These are phyloP conservation scores for Crassisporium funariophilum DNA, from an alignment of 768 basidiomycete genomes.

Conservation along the genomic window DNA sequence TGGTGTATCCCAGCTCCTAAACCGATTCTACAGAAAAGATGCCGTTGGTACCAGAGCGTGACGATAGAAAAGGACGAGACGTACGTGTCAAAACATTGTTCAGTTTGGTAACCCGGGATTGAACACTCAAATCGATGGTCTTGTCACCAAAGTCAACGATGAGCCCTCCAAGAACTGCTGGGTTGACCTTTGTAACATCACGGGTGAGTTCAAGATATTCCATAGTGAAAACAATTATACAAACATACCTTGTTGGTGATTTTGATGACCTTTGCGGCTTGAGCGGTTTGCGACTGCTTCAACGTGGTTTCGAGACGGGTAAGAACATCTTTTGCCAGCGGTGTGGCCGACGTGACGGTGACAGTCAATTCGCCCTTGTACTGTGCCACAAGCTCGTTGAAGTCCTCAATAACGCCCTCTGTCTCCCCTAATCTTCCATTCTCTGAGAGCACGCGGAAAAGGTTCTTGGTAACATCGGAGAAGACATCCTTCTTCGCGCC, in stretches of 20 bases:
- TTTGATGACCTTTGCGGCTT: slow-evolving; percentile 86
- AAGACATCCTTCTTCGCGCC: slow-evolving; percentile 72
- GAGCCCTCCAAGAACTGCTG: slow-evolving; percentile 87
- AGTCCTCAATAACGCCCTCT: slow-evolving; percentile 85
- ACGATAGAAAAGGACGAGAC: slow-evolving; percentile 27
- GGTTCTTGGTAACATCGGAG: slow-evolving; percentile 89
- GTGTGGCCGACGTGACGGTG: slow-evolving; percentile 83
- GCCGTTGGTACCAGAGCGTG: slow-evolving; percentile 33
- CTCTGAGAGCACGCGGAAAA: slow-evolving; percentile 86
- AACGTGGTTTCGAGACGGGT: slow-evolving; percentile 80
- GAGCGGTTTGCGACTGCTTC: slow-evolving; percentile 84
- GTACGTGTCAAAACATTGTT: slow-evolving; percentile 85
- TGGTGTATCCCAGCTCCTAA: neutral
- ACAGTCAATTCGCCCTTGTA: slow-evolving; percentile 94
- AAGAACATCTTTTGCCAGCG: slow-evolving; percentile 77
- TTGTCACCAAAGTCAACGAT: slow-evolving; percentile 98
- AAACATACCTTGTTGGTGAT: slow-evolving; percentile 82
- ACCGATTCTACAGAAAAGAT: slow-evolving; percentile 19
- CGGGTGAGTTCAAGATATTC: neutral
- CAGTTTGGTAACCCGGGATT: slow-evolving; percentile 91
- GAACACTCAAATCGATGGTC: slow-evolving; percentile 94
- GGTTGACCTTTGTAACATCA: slow-evolving; percentile 68
- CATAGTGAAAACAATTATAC: neutral
- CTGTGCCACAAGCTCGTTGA: slow-evolving; percentile 84
- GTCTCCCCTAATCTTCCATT: slow-evolving; percentile 91